phyloP scores from a whole-genome alignment of 31 red algal species.

The Odonthalia washingtoniensis region DNA sequence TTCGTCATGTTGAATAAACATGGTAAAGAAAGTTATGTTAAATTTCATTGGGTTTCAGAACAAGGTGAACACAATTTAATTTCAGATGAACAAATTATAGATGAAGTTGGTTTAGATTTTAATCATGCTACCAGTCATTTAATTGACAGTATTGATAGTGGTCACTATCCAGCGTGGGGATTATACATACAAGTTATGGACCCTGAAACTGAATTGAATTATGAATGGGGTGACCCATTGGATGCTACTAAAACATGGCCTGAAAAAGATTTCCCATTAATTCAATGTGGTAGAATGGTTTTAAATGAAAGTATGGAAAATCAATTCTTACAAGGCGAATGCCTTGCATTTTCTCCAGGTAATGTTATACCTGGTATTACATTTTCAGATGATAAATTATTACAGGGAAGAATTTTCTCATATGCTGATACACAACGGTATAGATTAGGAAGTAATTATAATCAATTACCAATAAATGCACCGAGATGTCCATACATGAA shows the following conservation, averaged over 20 bases:
- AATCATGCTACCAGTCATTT: constrained; percentile 95
- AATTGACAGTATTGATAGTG: constrained; percentile 88
- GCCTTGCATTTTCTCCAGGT: constrained; percentile 94
- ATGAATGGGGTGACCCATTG: constrained; percentile 86
- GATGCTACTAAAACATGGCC: constrained; percentile 98
- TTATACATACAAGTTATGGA: constrained; percentile 89
- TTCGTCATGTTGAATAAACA: constrained; percentile 83
- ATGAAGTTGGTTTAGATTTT: constrained; percentile 85
- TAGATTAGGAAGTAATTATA: constrained; percentile 89
- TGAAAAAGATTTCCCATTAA: constrained; percentile 89
- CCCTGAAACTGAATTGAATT: constrained; percentile 67
- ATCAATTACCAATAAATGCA: constrained; percentile 93
- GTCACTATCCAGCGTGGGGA: constrained; percentile 87
- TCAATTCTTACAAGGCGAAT: constrained; percentile 92
- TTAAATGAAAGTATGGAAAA: constrained; percentile 95
- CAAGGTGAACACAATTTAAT: constrained; percentile 87
- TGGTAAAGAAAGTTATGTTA: constrained; percentile 89
- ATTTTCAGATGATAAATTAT: constrained; percentile 91
- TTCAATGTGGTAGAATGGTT: constrained; percentile 85
- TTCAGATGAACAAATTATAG: constrained; percentile 87
- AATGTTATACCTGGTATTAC: constrained; percentile 98
- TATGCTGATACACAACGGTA: constrained; percentile 98
- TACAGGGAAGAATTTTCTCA: constrained; percentile 91
- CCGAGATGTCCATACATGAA: constrained; percentile 92
- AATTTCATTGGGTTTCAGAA: constrained; percentile 93